Evolutionary conservation across 1,139 yeast genomes (phyloP).

Genomic region (Nakaseomyces sp.): DNA sequence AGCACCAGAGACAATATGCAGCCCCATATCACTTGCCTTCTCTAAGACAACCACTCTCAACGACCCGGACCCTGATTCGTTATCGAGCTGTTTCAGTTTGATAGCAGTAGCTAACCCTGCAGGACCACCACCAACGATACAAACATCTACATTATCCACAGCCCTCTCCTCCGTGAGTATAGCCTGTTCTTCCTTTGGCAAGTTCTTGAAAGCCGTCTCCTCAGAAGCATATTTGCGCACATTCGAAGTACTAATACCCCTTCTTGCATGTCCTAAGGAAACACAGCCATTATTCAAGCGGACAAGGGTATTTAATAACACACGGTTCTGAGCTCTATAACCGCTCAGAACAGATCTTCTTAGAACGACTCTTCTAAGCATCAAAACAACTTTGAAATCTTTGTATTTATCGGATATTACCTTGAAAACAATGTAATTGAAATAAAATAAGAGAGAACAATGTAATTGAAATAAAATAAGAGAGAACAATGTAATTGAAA

Average conservation of each 20-base stretch:
- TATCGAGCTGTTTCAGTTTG: conserved; percentile 72
- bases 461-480: too few relatives aligned
- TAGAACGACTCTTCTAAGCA: not conserved
- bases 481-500: too few relatives aligned
- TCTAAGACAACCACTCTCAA: conserved; percentile 83
- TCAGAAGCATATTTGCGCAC: conserved; percentile 23
- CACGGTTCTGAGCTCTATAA: conserved; percentile 1
- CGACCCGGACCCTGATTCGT: conserved; percentile 50
- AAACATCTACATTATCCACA: conserved; percentile 79
- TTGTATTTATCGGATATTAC: too few relatives aligned
- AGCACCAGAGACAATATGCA: conserved; percentile 90
- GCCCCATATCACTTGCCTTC: conserved; percentile 86
- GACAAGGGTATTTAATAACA: not conserved
- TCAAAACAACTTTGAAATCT: not conserved
- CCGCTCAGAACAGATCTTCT: not conserved
- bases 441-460: not conserved
- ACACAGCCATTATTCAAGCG: too few relatives aligned
- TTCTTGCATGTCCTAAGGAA: too few relatives aligned
- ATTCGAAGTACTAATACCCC: not conserved
- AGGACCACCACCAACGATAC: conserved; percentile 97
- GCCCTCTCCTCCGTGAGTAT: conserved; percentile 55
- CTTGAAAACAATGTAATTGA: too few relatives aligned
- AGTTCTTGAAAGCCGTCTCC: conserved; percentile 9
- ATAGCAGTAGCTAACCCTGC: conserved; percentile 96
- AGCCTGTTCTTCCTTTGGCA: conserved; percentile 37